Percentiles rank a stretch among this genome's conserved stretches.
Conservation (phyloP, 2,329 filamentous ascomycete species). For the Fusarium longipes region DNA sequence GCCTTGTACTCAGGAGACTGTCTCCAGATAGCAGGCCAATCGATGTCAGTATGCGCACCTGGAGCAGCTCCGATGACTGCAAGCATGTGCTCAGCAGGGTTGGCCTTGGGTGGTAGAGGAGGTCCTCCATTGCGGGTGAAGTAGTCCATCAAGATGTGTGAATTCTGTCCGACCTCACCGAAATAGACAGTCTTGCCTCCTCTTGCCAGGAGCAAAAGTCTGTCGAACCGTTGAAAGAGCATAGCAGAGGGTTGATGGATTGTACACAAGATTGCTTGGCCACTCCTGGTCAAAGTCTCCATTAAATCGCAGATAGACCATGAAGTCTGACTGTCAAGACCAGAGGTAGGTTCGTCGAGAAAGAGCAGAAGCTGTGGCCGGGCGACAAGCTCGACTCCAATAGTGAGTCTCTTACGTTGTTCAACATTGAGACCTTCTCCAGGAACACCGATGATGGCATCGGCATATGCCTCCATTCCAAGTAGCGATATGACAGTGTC, state of each 20-base stretch:
- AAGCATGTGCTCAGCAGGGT: slow-evolving; percentile 77
- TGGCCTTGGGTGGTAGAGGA: slow-evolving; percentile 63
- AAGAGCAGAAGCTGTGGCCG: slow-evolving; percentile 67
- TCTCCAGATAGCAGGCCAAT: slow-evolving; percentile 54
- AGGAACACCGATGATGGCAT: slow-evolving; percentile 69
- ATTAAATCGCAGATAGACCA: slow-evolving; percentile 70
- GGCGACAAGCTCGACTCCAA: slow-evolving; percentile 65
- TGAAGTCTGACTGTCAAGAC: slow-evolving; percentile 69
- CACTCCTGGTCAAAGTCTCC: slow-evolving; percentile 64
- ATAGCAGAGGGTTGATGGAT: slow-evolving; percentile 44
- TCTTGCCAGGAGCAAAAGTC: neutral
- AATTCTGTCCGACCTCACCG: slow-evolving; percentile 69
- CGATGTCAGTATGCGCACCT: slow-evolving; percentile 56
- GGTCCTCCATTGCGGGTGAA: slow-evolving; percentile 72
- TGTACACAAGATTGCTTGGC: slow-evolving; percentile 57
- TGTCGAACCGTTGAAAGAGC: slow-evolving; percentile 57
- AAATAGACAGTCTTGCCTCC: slow-evolving; percentile 70
- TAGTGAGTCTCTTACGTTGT: slow-evolving; percentile 68
- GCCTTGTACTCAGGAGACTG: slow-evolving; percentile 47
- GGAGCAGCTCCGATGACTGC: slow-evolving; percentile 58
- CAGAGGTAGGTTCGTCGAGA: slow-evolving; percentile 67
- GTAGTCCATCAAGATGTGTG: slow-evolving; percentile 64
- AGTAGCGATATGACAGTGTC: slow-evolving; percentile 76
- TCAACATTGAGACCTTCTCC: slow-evolving; percentile 69
- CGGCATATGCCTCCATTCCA: slow-evolving; percentile 70